These are phyloP conservation scores for Lizanozyma gosingica DNA, from an alignment of 1,139 yeast species.

Conservation along the genomic window DNA sequence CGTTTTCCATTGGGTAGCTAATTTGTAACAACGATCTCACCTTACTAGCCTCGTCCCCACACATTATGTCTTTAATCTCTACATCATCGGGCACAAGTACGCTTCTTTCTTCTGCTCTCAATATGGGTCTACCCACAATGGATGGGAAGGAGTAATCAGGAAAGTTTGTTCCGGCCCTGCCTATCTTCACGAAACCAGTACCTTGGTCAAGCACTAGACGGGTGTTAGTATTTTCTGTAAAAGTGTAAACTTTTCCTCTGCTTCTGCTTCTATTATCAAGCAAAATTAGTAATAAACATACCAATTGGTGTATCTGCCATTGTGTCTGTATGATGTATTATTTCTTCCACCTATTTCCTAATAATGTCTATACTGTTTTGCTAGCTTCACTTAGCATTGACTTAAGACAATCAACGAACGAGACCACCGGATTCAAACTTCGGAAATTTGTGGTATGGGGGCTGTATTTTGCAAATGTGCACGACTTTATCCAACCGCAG, in stretches of 20 bases:
- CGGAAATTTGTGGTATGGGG: no score
- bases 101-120: conserved; percentile 91
- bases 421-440: no score
- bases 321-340: conserved; percentile 4
- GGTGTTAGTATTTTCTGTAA: conserved; percentile 8
- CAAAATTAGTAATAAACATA: conserved; percentile 19
- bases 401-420: no score
- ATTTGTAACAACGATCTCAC: conserved; percentile 86
- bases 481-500: no score
- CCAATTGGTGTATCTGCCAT: conserved; percentile 49
- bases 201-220: conserved; percentile 89
- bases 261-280: background rate
- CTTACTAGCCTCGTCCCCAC: conserved; percentile 92
- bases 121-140: conserved; percentile 93
- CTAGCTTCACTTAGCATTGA: no score
- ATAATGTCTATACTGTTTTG: no score
- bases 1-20: conserved; percentile 97
- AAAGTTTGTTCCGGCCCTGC: conserved; percentile 93
- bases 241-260: conserved; percentile 1
- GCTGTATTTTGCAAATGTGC: no score
- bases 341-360: no score
- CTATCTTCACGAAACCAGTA: conserved; percentile 93
- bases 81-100: conserved; percentile 44
- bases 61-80: conserved; percentile 88
- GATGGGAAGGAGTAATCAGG: conserved; percentile 99